These are phyloP conservation scores for Schwanniomyces sp. DNA, from an alignment of 805 yeast species.

Conservation along the genomic window DNA sequence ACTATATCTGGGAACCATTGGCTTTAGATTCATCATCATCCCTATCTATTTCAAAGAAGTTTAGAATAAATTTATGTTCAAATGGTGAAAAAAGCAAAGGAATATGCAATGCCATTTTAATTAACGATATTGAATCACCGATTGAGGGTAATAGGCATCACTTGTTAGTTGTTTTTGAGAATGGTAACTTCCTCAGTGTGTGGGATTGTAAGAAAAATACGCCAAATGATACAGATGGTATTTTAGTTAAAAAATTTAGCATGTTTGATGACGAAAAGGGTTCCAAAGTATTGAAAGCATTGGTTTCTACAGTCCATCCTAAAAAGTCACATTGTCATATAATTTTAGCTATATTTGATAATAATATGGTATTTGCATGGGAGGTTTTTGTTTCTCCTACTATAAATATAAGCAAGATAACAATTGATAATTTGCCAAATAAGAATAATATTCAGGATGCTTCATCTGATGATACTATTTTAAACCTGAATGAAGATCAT, in stretches of 20 bases:
- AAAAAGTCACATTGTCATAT: conserved; percentile 23
- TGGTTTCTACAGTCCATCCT: conserved; percentile 17
- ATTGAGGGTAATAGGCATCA: conserved; percentile 22
- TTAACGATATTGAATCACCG: conserved; percentile 30
- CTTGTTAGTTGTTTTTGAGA: conserved; percentile 29
- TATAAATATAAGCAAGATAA: conserved; percentile 18
- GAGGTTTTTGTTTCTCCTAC: conserved; percentile 17
- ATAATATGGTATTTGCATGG: conserved; percentile 43
- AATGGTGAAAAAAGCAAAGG: conserved; percentile 13
- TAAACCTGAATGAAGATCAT: conserved; percentile 18
- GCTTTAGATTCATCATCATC: conserved; percentile 14
- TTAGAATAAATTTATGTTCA: conserved; percentile 23
- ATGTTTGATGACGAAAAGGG: conserved; percentile 10
- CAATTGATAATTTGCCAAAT: conserved; percentile 40
- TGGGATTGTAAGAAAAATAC: conserved; percentile 57
- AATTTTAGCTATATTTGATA: conserved; percentile 51
- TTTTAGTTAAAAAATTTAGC: conserved; percentile 16
- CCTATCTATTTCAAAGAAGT: conserved; percentile 34
- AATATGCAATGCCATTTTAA: conserved; percentile 31
- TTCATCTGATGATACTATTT: conserved; percentile 43
- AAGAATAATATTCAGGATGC: conserved; percentile 41
- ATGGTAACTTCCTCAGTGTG: conserved; percentile 43
- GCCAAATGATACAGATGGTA: conserved; percentile 30
- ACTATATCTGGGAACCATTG: conserved; percentile 45
- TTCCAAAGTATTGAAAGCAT: conserved; percentile 19